Evolutionary conservation across 352 stramenopile genomes (phyloP).

Genomic region (Phytophthora fragariaefolia): DNA sequence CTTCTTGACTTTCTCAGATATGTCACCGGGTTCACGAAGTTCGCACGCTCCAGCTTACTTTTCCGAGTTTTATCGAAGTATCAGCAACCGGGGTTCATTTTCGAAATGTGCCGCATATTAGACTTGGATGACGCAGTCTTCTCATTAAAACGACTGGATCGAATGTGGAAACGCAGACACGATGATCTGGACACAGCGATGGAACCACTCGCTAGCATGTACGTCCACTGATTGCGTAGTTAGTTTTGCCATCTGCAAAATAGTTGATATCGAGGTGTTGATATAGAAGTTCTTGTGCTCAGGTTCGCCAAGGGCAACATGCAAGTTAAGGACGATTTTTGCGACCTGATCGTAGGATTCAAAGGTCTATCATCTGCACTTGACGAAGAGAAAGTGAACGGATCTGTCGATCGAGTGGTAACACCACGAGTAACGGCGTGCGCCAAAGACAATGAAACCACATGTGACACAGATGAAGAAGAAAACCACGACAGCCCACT

Average conservation of each 20-base stretch:
- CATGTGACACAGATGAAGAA: conserved; percentile 21
- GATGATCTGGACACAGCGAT: conserved; percentile 40
- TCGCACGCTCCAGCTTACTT: conserved; percentile 37
- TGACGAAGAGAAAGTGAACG: conserved; percentile 12
- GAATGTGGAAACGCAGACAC: conserved; percentile 47
- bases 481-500: conserved; percentile 10
- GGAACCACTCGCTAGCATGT: conserved; percentile 30
- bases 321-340: conserved; percentile 60
- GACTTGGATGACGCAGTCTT: conserved; percentile 74
- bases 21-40: conserved; percentile 42
- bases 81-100: conserved; percentile 58
- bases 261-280: too few species aligned
- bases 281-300: neutral
- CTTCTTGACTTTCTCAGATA: conserved; percentile 59
- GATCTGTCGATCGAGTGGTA: conserved; percentile 21
- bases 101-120: conserved; percentile 69
- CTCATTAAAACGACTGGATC: conserved; percentile 63
- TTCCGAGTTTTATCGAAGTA: conserved; percentile 66
- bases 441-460: neutral
- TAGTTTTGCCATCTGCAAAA: too few species aligned
- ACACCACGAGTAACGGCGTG: conserved; percentile 9
- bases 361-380: conserved; percentile 28
- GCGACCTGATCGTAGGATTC: conserved; percentile 69
- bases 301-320: conserved; percentile 17
- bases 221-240: conserved; percentile 3